phyloP scores from a whole-genome alignment of 2,329 filamentous ascomycete species.

The Cercospora sojina region DNA sequence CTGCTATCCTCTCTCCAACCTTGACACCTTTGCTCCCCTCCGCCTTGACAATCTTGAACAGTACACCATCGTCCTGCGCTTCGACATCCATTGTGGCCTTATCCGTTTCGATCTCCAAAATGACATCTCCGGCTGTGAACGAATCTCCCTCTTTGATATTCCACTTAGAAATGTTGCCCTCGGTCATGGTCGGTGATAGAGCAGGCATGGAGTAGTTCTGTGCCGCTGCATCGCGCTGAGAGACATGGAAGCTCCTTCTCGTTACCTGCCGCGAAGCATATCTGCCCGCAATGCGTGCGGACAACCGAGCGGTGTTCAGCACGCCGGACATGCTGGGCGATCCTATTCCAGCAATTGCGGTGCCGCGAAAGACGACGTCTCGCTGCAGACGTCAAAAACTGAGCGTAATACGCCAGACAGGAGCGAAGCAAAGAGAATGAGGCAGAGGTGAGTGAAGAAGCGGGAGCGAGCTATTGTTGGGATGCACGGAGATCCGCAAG shows the following conservation, averaged over 20 bases:
- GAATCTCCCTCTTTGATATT: slow-evolving; percentile 83
- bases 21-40: slow-evolving; percentile 74
- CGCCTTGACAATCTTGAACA: slow-evolving; percentile 75
- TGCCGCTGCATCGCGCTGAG: slow-evolving; percentile 57
- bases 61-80: slow-evolving; percentile 81
- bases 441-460: slow-evolving; percentile 12
- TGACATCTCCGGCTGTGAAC: slow-evolving; percentile 78
- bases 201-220: slow-evolving; percentile 91
- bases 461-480: slow-evolving; percentile 23
- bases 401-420: background rate
- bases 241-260: slow-evolving; percentile 33
- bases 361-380: background rate
- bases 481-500: slow-evolving; percentile 14
- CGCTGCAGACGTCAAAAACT: background rate
- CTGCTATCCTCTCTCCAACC: slow-evolving; percentile 78
- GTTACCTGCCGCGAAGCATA: slow-evolving; percentile 28
- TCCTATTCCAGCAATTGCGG: background rate
- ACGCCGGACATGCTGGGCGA: slow-evolving; percentile 33
- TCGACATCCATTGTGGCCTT: slow-evolving; percentile 95
- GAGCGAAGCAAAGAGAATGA: slow-evolving; percentile 3
- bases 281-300: slow-evolving; percentile 33
- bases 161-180: slow-evolving; percentile 84
- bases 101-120: slow-evolving; percentile 90
- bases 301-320: slow-evolving; percentile 32
- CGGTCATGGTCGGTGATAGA: slow-evolving; percentile 89